Percentiles rank a stretch among this genome's conserved stretches.
Conservation (phyloP, 208 protist genomes). For the Trypanosoma platydactyli region DNA sequence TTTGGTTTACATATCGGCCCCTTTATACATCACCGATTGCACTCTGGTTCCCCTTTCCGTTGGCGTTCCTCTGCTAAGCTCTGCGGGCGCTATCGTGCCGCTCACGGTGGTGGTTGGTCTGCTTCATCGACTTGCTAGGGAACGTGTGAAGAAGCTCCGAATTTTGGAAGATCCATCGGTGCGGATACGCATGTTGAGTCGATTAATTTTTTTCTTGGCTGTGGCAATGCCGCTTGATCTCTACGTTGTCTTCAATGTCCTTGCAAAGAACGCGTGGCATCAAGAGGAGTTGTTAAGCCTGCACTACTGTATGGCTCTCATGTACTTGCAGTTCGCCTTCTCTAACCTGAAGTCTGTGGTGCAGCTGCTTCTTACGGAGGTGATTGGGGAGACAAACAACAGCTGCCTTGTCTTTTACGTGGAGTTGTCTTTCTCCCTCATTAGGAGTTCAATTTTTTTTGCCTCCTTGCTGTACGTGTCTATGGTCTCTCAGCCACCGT, state of each 20-base stretch:
- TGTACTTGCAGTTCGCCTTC: slow-evolving; percentile 27
- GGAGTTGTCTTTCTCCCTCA: slow-evolving; percentile 24
- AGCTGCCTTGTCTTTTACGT: slow-evolving; percentile 43
- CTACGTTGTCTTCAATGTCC: slow-evolving; percentile 27
- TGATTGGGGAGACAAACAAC: slow-evolving; percentile 38
- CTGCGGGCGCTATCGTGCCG: slow-evolving; percentile 32
- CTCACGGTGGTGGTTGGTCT: slow-evolving; percentile 46
- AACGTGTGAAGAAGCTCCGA: slow-evolving; percentile 45
- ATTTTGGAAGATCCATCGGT: slow-evolving; percentile 10
- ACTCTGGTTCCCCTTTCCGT: slow-evolving; percentile 45
- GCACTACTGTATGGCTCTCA: slow-evolving; percentile 15
- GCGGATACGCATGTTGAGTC: slow-evolving; percentile 21
- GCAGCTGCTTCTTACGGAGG: slow-evolving; percentile 30
- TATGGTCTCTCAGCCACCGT: slow-evolving; percentile 37
- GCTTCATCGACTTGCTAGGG: slow-evolving; percentile 63
- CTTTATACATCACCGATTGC: slow-evolving; percentile 64
- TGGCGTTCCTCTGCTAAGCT: slow-evolving; percentile 31
- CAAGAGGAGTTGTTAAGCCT: slow-evolving; percentile 3
- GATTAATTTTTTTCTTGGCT: slow-evolving; percentile 21
- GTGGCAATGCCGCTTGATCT: slow-evolving; percentile 22
- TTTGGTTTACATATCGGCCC: slow-evolving; percentile 31
- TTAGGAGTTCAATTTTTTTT: slow-evolving; percentile 43
- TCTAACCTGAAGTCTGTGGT: slow-evolving; percentile 9
- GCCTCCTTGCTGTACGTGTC: slow-evolving; percentile 52
- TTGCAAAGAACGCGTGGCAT: not conserved